Base-by-base conservation (phyloP, 2,329 filamentous ascomycete species). In the Endoconidiophora laricicola region DNA sequence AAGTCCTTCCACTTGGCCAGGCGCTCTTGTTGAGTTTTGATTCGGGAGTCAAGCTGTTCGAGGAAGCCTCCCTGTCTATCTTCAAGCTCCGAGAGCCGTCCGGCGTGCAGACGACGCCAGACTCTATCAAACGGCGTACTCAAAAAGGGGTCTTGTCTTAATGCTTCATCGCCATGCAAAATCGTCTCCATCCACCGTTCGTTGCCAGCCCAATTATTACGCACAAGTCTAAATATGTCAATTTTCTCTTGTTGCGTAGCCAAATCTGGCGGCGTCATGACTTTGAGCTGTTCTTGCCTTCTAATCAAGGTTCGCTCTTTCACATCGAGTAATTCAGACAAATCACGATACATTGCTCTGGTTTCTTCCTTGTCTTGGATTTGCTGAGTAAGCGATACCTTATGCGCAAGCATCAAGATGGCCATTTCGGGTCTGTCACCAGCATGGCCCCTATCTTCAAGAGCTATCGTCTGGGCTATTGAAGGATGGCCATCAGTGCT, bases 201-300 rank as follows among this genome's bases (percentile, higher is more conserved):
- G 58, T 81, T 78, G 2, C 86, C 87, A 12, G 83, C 70, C 87
- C 87, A 94, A 56, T 86, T 85, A 54, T 79, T 78, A 36, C 73
- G 71, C 26, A 87, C 66, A 2, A 73, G 70, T 40, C 73, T 74
- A 57, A 79, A 72, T 51, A 86, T 65, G 38, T 75, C 66, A 0
- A 62, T 56, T 42, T 65, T 69, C 3, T 65, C 61, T 38, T 69
- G 64, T 9, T 69, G 65, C 0, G 70, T 62, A 5, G 70, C 55
- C 23, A 64, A 59, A 12, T 62, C 59, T 14, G 60, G 54, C 0
- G 55, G 54, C 2, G 55, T 54, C 1, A 57, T 48, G 3, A 57
- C 52, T 22, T 62, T 61, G 5, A 69, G 61, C 44, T 66, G 66
- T 54, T 78, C 72, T 39, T 69, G 70, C 46, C 78, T 70, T 22